Conservation (phyloP, 129 eudicot species). For the Helichrysum umbraculigerum region DNA sequence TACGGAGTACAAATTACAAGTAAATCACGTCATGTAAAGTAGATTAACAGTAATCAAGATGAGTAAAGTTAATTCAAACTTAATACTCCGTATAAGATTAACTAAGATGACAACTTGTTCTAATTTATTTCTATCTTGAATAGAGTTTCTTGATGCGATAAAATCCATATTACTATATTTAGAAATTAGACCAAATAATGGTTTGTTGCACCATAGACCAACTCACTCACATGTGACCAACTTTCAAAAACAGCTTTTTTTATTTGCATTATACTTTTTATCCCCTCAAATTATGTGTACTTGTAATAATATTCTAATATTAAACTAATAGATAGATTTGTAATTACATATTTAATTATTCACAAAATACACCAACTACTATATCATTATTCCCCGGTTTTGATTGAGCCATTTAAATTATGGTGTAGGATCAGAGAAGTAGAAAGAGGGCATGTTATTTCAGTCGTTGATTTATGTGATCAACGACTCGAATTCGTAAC, state of each 20-base stretch:
- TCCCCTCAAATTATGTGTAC: background rate
- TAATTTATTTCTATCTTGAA: constrained; percentile 1
- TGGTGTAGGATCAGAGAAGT: too few relatives aligned
- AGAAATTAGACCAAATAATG: background rate
- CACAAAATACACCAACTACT: background rate
- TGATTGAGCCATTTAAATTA: too few relatives aligned
- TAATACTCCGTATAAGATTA: background rate
- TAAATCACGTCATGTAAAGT: background rate
- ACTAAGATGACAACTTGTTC: background rate
- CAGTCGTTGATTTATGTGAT: too few relatives aligned
- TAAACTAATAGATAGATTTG: background rate
- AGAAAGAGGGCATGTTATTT: too few relatives aligned
- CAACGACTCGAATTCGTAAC: too few relatives aligned
- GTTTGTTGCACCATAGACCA: constrained; percentile 9
- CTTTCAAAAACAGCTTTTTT: background rate
- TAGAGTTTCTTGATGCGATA: constrained; percentile 2
- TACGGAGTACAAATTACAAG: too few relatives aligned
- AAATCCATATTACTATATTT: constrained; percentile 5
- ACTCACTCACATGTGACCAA: constrained; percentile 15
- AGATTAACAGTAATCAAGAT: background rate
- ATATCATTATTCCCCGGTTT: too few relatives aligned
- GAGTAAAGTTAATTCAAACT: background rate
- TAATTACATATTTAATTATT: background rate
- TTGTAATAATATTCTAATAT: background rate
- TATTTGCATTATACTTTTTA: background rate